A percentile compares a stretch with the other conserved stretches of the same genome.
Evolutionary conservation across 1,139 yeast species (phyloP).

Genomic region (Suhomyces bribrorum): DNA sequence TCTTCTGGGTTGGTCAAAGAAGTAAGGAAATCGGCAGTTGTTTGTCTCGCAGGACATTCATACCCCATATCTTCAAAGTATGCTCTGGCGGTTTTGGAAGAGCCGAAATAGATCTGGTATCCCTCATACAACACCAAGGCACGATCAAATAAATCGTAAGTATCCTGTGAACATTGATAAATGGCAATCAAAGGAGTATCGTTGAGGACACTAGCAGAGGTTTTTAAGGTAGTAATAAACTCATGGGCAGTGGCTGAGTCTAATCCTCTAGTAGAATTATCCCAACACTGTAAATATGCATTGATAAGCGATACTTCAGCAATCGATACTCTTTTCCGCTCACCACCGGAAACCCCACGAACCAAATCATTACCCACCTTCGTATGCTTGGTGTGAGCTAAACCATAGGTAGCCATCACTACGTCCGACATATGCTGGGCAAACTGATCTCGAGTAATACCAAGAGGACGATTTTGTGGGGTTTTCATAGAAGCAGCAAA

Average conservation of each 20-base stretch:
- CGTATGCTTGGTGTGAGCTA: constrained; percentile 66
- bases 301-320: constrained; percentile 68
- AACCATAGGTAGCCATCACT: constrained; percentile 72
- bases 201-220: constrained; percentile 58
- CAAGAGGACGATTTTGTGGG: constrained; percentile 64
- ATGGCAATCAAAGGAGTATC: constrained; percentile 73
- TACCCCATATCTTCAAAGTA: constrained; percentile 71
- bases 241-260: constrained; percentile 79
- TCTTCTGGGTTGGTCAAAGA: constrained; percentile 76
- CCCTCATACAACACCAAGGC: constrained; percentile 76
- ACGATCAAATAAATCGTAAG: constrained; percentile 73
- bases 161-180: constrained; percentile 81
- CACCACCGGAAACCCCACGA: constrained; percentile 86
- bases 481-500: constrained; percentile 67
- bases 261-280: constrained; percentile 74
- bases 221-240: constrained; percentile 67
- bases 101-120: constrained; percentile 74
- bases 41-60: constrained; percentile 24
- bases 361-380: constrained; percentile 71
- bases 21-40: constrained; percentile 49
- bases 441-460: constrained; percentile 56
- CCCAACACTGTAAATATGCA: constrained; percentile 69
- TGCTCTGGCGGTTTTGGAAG: constrained; percentile 55
- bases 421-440: constrained; percentile 66
- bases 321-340: constrained; percentile 78